phyloP scores from a whole-genome alignment of 441 rosid genomes.

The Arabidopsis hybrid region DNA sequence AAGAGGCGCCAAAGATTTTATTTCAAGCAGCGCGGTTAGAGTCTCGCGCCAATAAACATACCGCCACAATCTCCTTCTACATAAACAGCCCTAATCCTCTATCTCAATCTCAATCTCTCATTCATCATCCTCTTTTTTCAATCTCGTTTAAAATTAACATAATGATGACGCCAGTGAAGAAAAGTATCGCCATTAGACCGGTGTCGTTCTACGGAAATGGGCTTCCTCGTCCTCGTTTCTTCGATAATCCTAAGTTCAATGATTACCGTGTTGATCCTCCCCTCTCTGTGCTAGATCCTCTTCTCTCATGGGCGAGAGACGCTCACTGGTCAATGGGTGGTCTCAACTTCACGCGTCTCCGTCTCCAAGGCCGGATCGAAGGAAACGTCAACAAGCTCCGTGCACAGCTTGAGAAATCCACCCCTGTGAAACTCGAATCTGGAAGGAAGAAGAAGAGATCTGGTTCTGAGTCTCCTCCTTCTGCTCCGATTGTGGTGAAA shows the following conservation, averaged over 20 bases:
- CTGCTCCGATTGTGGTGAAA: slow-evolving; percentile 63
- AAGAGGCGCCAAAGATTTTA: slow-evolving; percentile 47
- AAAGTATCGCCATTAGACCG: slow-evolving; percentile 44
- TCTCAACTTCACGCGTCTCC: slow-evolving; percentile 79
- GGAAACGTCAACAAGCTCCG: slow-evolving; percentile 71
- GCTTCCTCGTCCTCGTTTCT: slow-evolving; percentile 91
- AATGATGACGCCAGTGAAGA: slow-evolving; percentile 65
- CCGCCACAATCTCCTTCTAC: slow-evolving; percentile 42
- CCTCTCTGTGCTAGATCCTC: slow-evolving; percentile 64
- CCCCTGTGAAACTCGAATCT: slow-evolving; percentile 2
- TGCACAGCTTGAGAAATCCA: slow-evolving; percentile 50
- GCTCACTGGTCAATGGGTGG: slow-evolving; percentile 99
- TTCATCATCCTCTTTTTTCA: not conserved
- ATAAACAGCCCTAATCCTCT: slow-evolving; percentile 23
- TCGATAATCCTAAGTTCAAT: slow-evolving; percentile 53
- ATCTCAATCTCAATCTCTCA: not conserved
- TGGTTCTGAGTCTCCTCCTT: slow-evolving; percentile 60
- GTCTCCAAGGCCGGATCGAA: slow-evolving; percentile 88
- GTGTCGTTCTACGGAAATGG: slow-evolving; percentile 86
- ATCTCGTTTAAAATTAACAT: not conserved
- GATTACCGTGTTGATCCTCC: slow-evolving; percentile 78
- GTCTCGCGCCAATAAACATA: slow-evolving; percentile 49
- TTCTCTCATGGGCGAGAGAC: slow-evolving; percentile 87
- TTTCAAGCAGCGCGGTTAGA: slow-evolving; percentile 53
- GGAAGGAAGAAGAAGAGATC: slow-evolving; percentile 38